Evolutionary conservation across 2,329 filamentous ascomycete species (phyloP), one percentile per base, ranked within the genome.

Genomic region (Phoma sp.): DNA sequence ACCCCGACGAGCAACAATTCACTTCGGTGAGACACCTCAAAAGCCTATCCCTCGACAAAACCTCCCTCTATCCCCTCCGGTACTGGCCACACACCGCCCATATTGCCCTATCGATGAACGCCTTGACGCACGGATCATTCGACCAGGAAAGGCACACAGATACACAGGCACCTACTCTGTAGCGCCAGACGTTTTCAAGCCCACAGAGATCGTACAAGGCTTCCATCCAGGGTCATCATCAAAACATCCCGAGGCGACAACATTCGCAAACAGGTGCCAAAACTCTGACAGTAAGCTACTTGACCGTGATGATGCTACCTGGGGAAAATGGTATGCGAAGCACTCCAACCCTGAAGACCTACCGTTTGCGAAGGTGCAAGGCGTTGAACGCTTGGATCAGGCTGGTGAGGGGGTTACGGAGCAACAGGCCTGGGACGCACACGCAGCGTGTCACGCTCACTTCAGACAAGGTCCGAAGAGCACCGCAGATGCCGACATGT

Each of bases 311-410:
- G 42, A 30, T 1, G 37, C 57, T 6, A 18, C n/a, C 1, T 65
- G 60, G 60, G 43, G 46, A 3, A 38, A 47, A 12, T 62, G 56
- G 47, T 49, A 53, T 23, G 34, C 47, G 3, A 49, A 45, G 30
- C 37, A 34, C 7, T 25, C 46, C 4, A 45, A 21, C 2, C 29
- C 53, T 2, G 48, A 49, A 3, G 14, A 29, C 12, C 15, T 57
- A 32, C 50, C 53, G 2, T 61, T 63, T 29, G 43, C 39, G 7
- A 42, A 29, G 14, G 17, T 17, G 9, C 29, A 21, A 10, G 30
- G 23, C 7, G 15, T 5, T 37, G 21, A 17, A 7, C n/a, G 9
- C 2, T 11, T 7, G 10, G n/a, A 9, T 14, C 14, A 12, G 15
- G 18, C 3, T 3, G 5, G 12, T 5, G 15, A 40, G 6, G 46